These are phyloP conservation scores for Ensete glaucum DNA, from an alignment of 176 grass and related monocot species.

Conservation along the genomic window DNA sequence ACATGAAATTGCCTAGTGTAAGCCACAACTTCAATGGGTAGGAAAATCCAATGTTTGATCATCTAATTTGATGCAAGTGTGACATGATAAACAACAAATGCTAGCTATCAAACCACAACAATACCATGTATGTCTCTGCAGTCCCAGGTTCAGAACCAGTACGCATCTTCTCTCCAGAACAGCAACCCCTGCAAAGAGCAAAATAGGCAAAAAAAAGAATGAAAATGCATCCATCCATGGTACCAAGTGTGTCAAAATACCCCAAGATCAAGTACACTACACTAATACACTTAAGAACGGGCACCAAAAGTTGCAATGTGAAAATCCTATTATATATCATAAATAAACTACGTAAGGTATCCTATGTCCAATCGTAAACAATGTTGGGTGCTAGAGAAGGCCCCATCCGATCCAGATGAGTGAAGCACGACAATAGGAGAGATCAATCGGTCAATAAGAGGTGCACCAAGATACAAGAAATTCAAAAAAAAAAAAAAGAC, in stretches of 20 bases:
- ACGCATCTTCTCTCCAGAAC: slow-evolving; percentile 2
- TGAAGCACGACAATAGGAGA: neutral
- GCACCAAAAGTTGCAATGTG: neutral
- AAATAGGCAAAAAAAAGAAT: neutral
- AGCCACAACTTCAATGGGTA: neutral
- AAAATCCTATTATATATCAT: neutral
- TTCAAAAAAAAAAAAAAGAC: too few relatives aligned
- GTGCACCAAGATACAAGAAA: too few relatives aligned
- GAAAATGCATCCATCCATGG: neutral
- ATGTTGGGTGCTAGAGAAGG: neutral
- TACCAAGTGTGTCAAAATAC: neutral
- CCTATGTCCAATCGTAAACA: neutral
- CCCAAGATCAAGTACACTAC: too few relatives aligned
- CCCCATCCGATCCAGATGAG: neutral
- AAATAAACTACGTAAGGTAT: neutral
- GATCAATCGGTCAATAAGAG: too few relatives aligned
- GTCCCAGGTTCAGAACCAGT: slow-evolving; percentile 28
- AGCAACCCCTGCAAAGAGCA: slow-evolving; percentile 1
- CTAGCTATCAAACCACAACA: neutral
- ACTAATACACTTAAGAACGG: neutral
- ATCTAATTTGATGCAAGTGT: slow-evolving; percentile 6
- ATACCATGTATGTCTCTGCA: slow-evolving; percentile 37
- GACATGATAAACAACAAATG: neutral
- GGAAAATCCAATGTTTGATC: slow-evolving; percentile 3
- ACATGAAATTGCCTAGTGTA: neutral